Evolutionary conservation across 331 rosid genomes (phyloP), one percentile per base, ranked within the genome.

Genomic region (Erythrophleum ivorense): DNA sequence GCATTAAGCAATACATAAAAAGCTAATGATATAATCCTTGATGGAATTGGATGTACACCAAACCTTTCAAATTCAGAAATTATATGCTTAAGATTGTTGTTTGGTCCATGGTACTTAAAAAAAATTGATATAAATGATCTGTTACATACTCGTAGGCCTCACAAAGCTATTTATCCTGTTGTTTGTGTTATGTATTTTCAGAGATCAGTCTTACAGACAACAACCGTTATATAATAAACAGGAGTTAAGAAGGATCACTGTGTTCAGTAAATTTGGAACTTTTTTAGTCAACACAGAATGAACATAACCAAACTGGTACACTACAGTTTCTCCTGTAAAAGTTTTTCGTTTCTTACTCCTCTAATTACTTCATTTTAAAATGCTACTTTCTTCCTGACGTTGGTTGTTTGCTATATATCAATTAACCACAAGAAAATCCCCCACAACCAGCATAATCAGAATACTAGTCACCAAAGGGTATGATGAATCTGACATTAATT

Each of bases 371-470:
- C 64, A 33, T 10, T 52, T 71, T 34, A 1, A 70, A 48, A 24
- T 0, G 13, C 7, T 21, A 33, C 1, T 46, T 70, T 70, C 58
- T 46, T 46, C 75, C 24, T 36, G 4, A 9, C 38, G 31, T 16
- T 66, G 9, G 49, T 38, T 66, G 7, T 36, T 66, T 8, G 1
- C 19, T 1, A 65, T 18, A 38, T n/a, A 7, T 68, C 54, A 68
- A 19, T n/a, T 9, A 68, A 6, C 73, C 54, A 18, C n/a, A 8
- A 11, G 75, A 70, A 70, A 70, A 45, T 70, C 40, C 57, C 46
- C 57, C 38, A 69, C 12, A 45, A 21, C 11, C 74, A 69, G 74
- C 57, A 68, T 19, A 70, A 46, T 6, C 75, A 70, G 40, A 21
- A 46, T 16, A 45, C 19, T 11, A 29, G 24, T 67, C 14, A 21